Evolutionary conservation across 73 alveolate species (phyloP).

Genomic region (Blepharisma stoltei): DNA sequence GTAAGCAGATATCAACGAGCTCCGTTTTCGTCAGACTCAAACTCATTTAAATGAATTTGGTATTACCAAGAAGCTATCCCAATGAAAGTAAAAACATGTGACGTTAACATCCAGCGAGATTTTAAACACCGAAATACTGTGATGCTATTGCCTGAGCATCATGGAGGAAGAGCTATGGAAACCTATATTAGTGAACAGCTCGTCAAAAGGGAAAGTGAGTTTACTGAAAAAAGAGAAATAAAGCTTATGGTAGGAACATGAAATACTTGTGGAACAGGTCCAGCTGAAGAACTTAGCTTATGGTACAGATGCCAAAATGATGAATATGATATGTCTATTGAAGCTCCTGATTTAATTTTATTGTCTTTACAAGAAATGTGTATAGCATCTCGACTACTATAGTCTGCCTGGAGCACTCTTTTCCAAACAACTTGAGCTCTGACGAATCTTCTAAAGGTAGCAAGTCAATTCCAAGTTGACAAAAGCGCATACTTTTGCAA

Average conservation of each 20-base stretch:
- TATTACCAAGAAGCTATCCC: slow-evolving; percentile 18
- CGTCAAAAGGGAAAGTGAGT: neutral
- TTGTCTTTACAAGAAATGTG: slow-evolving; percentile 22
- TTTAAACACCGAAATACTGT: neutral
- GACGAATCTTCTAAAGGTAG: no score
- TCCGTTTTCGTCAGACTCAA: neutral
- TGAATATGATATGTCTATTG: no score
- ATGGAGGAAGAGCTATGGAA: slow-evolving; percentile 12
- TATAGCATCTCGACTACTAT: no score
- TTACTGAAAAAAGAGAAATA: neutral
- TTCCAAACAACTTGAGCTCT: no score
- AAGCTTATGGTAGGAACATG: neutral
- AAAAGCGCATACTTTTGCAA: no score
- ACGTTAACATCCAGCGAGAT: neutral
- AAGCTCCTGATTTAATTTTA: slow-evolving; percentile 12
- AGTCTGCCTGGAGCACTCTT: no score
- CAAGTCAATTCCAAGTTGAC: no score
- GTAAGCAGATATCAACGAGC: slow-evolving; percentile 2
- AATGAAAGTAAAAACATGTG: neutral
- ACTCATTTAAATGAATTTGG: neutral
- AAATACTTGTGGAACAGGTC: neutral
- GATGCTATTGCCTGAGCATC: neutral
- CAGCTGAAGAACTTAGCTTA: neutral
- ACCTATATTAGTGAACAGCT: neutral
- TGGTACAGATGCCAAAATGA: neutral